Conservation (phyloP, 2,329 filamentous ascomycete genomes). For the Nannizziopsis arthrosporioides region DNA sequence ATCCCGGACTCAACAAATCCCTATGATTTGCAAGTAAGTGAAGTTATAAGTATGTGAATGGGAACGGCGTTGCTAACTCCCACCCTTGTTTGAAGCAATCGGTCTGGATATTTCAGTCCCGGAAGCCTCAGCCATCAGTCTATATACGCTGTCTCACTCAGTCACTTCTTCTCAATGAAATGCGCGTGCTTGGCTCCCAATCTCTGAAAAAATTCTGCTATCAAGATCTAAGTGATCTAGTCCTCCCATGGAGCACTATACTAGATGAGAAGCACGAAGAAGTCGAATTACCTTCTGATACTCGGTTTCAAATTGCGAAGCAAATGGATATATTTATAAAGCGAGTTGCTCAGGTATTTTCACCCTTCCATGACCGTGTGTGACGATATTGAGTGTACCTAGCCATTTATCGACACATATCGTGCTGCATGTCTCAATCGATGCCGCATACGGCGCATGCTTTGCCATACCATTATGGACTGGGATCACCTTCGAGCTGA, state of each 20-base stretch:
- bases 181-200: conserved; percentile 55
- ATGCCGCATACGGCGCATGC: conserved; percentile 75
- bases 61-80: conserved; percentile 7
- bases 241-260: conserved; percentile 59
- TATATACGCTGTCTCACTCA: conserved; percentile 74
- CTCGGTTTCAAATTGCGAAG: conserved; percentile 59
- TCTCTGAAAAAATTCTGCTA: conserved; percentile 65
- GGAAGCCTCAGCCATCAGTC: conserved; percentile 69
- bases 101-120: conserved; percentile 33
- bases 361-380: background rate
- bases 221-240: conserved; percentile 65
- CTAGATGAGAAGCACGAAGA: conserved; percentile 64
- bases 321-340: conserved; percentile 59
- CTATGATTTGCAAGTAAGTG: conserved; percentile 55
- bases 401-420: conserved; percentile 73
- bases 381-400: conserved; percentile 21
- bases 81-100: conserved; percentile 3
- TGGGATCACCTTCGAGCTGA: conserved; percentile 78
- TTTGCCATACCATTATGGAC: conserved; percentile 70
- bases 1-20: conserved; percentile 57
- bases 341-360: conserved; percentile 37
- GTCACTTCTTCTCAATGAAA: conserved; percentile 60
- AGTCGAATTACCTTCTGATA: conserved; percentile 61
- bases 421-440: conserved; percentile 80
- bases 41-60: conserved; percentile 6